Conservation (phyloP, 164 flowering plant species). For the Liriodendron chinense region DNA sequence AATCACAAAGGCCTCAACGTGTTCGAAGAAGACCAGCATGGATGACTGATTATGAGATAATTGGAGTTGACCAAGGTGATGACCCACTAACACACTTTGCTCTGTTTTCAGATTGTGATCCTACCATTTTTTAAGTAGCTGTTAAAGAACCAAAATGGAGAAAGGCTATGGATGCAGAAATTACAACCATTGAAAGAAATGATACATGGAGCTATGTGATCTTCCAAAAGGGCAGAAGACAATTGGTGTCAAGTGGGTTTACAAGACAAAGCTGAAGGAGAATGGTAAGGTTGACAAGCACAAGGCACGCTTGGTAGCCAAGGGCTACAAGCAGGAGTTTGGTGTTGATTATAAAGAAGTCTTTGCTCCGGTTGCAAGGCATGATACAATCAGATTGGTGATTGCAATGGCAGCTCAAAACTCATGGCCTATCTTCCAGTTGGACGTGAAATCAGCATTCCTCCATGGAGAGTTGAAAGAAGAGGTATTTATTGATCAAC, state of each 20-base stretch:
- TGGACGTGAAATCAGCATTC: no score
- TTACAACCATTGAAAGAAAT: not conserved
- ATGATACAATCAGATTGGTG: no score
- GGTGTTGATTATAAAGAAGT: no score
- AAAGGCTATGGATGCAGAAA: not conserved
- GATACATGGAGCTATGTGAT: not conserved
- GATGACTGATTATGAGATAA: not conserved
- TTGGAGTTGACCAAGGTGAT: not conserved
- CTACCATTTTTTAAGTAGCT: not conserved
- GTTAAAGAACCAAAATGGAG: not conserved
- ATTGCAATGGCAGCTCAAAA: no score
- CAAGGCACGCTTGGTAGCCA: no score
- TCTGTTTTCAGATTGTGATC: no score
- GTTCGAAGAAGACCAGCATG: slow-evolving; percentile 1
- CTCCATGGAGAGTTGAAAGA: no score
- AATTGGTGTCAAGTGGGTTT: not conserved
- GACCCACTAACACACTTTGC: not conserved
- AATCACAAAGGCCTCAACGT: no score
- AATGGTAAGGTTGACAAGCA: no score
- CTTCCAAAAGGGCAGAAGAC: not conserved
- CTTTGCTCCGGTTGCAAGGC: no score
- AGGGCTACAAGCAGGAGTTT: no score
- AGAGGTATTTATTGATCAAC: not conserved
- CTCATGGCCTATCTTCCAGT: no score
- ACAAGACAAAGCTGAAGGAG: not conserved